These are phyloP conservation scores for Boletellus ananas DNA, from an alignment of 768 basidiomycete species.

Conservation along the genomic window DNA sequence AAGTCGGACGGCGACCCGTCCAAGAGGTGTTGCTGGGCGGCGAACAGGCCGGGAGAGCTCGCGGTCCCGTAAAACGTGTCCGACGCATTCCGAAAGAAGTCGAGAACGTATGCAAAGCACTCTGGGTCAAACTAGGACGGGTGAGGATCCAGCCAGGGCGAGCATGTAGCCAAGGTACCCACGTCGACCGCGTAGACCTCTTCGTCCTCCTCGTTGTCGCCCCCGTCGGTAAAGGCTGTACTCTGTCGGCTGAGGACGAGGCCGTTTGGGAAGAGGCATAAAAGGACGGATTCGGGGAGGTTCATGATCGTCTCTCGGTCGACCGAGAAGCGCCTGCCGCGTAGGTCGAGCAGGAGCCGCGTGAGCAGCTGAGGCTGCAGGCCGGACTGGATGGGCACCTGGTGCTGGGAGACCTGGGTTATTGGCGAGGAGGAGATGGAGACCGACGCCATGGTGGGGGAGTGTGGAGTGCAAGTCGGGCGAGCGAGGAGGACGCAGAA, in stretches of 20 bases:
- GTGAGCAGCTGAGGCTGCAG: conserved; percentile 86
- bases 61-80: conserved; percentile 89
- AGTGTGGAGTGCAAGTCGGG: conserved; percentile 9
- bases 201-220: conserved; percentile 75
- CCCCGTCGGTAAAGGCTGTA: conserved; percentile 67
- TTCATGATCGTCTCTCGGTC: conserved; percentile 99
- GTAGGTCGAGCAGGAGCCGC: conserved; percentile 85
- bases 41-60: conserved; percentile 65
- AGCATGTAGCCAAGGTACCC: conserved; percentile 37
- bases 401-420: conserved; percentile 51
- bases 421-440: conserved; percentile 51
- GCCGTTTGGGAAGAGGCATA: conserved; percentile 97
- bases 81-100: conserved; percentile 86
- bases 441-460: conserved; percentile 35
- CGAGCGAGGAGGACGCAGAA: conserved; percentile 7
- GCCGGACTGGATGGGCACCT: conserved; percentile 58
- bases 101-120: conserved; percentile 90
- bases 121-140: conserved; percentile 85
- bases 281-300: conserved; percentile 91
- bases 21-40: conserved; percentile 74
- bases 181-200: conserved; percentile 97
- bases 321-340: conserved; percentile 87
- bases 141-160: conserved; percentile 5
- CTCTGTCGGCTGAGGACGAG: conserved; percentile 89
- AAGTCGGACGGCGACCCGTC: conserved; percentile 61